Conservation (phyloP, 164 flowering plant species). For the Warburgia ugandensis region DNA sequence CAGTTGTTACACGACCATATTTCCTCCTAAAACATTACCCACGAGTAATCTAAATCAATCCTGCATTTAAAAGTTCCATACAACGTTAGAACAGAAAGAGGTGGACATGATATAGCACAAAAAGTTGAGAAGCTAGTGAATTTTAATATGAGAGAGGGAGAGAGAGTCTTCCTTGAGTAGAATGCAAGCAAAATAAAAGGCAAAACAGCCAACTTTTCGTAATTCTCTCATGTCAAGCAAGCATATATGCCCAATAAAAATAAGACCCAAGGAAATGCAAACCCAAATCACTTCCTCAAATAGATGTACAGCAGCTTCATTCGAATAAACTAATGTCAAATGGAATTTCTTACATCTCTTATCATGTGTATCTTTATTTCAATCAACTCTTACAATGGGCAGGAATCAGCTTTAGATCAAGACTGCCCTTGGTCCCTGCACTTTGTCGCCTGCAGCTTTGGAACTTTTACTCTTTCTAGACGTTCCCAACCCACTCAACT, state of each 20-base stretch:
- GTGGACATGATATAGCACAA: too few species aligned
- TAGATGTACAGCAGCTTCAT: background rate
- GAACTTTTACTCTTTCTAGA: slow-evolving; percentile 3
- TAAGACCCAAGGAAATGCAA: background rate
- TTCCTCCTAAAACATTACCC: too few species aligned
- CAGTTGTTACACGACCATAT: too few species aligned
- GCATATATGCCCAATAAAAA: slow-evolving; percentile 50
- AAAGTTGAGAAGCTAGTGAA: too few species aligned
- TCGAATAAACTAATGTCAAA: background rate
- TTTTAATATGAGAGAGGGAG: background rate
- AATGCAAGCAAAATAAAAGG: slow-evolving; percentile 66
- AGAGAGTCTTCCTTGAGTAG: slow-evolving; percentile 49
- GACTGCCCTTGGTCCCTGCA: slow-evolving; percentile 5
- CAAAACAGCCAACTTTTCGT: slow-evolving; percentile 19
- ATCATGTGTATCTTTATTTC: too few species aligned
- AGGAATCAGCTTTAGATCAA: slow-evolving; percentile 30
- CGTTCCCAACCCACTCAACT: background rate
- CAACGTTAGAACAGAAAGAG: too few species aligned
- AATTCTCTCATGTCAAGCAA: slow-evolving; percentile 50
- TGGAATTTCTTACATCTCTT: too few species aligned
- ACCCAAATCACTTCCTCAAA: background rate
- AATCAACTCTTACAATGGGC: slow-evolving; percentile 7
- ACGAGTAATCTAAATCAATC: too few species aligned
- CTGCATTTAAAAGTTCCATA: too few species aligned
- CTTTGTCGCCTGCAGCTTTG: slow-evolving; percentile 6